Evolutionary conservation across 2,329 filamentous ascomycete species (phyloP), one percentile per base, ranked within the genome.

Genomic region (Pseudocercospora eumusae): DNA sequence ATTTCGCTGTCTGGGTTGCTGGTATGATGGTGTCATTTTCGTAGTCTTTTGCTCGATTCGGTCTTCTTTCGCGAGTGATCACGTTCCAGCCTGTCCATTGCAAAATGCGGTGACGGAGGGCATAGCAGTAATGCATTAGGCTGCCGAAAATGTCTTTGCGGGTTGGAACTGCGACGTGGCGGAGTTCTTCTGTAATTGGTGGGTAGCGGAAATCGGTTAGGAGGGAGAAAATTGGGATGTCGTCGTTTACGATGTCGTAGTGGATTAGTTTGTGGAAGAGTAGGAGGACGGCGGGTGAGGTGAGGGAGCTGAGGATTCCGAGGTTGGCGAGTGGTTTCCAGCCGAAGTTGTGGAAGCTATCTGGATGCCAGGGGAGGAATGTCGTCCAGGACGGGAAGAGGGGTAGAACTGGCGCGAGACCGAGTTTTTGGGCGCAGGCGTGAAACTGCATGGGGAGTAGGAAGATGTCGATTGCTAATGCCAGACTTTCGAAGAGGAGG

Each of bases 381-480:
- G 50, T 53, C 3, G 56, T 63, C 49, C 64, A 54, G 1, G 68
- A 45, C 20, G 69, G 69, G 5, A 71, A 60, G 7, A 68, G 56
- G 20, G 69, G 67, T 1, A 64, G 62, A 1, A 61, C 53, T 11
- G 71, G 69, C 9, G 69, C 67, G 11, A 74, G 59, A 11, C 68
- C 64, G 2, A 71, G 59, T n/a, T 61, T 63, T 25, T 73, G 71
- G 8, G 69, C 68, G 21, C 54, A 61, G 21, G 66, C 64, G 59
- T 71, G 63, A 57, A 63, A 71, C 28, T 69, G 60, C 40, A 72
- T 64, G 13, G 71, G 71, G 10, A 73, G 65, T 13, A 73, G 52
- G 6, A 61, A 53, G 9, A 68, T 49, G 31, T 71, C 71, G 31
- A 71, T 65, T 7, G 55, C 65, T 3, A 67, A 49, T 9, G 67